These are phyloP conservation scores for Collybia nuda DNA, from an alignment of 768 basidiomycete species.

Conservation along the genomic window DNA sequence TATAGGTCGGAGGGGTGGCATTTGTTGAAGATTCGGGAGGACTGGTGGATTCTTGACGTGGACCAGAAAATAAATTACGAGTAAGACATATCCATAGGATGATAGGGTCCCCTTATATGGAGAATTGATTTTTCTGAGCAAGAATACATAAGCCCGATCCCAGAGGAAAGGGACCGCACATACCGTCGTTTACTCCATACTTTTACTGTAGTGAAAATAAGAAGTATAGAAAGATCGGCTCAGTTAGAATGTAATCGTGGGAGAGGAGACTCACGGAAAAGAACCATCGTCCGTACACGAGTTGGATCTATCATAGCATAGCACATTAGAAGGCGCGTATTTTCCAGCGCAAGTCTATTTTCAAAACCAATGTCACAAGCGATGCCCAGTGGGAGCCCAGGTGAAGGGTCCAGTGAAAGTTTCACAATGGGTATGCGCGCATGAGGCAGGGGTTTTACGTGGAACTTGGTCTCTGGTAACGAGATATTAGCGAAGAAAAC, in stretches of 20 bases:
- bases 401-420: constrained; percentile 86
- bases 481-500: background rate
- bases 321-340: constrained; percentile 93
- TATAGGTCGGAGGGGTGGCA: constrained; percentile 88
- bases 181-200: constrained; percentile 97
- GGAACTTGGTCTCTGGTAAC: constrained; percentile 84
- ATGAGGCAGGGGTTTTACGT: constrained; percentile 94
- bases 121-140: constrained; percentile 90
- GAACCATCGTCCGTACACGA: constrained; percentile 88
- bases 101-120: constrained; percentile 96
- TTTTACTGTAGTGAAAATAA: constrained; percentile 63
- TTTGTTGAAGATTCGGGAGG: constrained; percentile 92
- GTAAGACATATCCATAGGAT: constrained; percentile 95
- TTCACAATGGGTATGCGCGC: constrained; percentile 99
- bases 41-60: constrained; percentile 98
- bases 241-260: too few relatives aligned
- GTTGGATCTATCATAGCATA: constrained; percentile 97
- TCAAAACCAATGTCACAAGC: constrained; percentile 99
- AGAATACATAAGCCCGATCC: constrained; percentile 4
- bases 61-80: constrained; percentile 96
- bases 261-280: constrained; percentile 77
- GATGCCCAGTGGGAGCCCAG: constrained; percentile 80
- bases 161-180: constrained; percentile 11
- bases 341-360: constrained; percentile 95
- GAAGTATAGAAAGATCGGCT: too few relatives aligned